A percentile compares a stretch with the other conserved stretches of the same genome.
Conservation (phyloP, 768 basidiomycete species). For the Sporobolomyces pararoseus region DNA sequence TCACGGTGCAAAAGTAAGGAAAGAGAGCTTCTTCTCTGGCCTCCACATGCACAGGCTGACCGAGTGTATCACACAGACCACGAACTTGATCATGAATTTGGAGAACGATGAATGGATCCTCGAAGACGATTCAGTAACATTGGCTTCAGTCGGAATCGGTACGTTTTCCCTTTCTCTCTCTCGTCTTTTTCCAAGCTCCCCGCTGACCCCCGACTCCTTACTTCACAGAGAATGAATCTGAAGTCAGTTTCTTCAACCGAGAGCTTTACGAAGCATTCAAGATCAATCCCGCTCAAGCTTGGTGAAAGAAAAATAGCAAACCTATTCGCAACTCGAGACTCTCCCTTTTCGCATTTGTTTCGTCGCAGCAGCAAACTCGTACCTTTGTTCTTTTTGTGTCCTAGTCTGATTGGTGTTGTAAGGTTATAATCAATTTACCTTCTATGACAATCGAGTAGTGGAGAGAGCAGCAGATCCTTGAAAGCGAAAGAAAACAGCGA, state of each 20-base stretch:
- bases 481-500: no score
- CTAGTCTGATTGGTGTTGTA: constrained; percentile 3
- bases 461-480: no score
- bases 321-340: no score
- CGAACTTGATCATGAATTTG: constrained; percentile 95
- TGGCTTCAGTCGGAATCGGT: constrained; percentile 78
- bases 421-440: no score
- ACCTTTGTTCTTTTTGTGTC: no score
- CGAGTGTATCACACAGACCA: constrained; percentile 59
- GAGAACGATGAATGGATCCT: constrained; percentile 90
- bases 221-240: constrained; percentile 82
- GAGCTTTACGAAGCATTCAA: constrained; percentile 76
- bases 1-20: constrained; percentile 79
- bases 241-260: constrained; percentile 84
- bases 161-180: constrained; percentile 44
- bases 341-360: not conserved
- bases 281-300: constrained; percentile 62
- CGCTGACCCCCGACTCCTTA: not conserved
- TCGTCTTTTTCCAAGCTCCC: not conserved
- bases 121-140: constrained; percentile 59
- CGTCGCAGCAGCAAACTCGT: not conserved
- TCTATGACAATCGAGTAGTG: no score
- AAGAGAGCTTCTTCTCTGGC: no score
- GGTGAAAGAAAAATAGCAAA: constrained; percentile 26
- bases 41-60: not conserved